phyloP scores from a whole-genome alignment of 192 early-diverging fungal species.

The Phycomyces nitens region DNA sequence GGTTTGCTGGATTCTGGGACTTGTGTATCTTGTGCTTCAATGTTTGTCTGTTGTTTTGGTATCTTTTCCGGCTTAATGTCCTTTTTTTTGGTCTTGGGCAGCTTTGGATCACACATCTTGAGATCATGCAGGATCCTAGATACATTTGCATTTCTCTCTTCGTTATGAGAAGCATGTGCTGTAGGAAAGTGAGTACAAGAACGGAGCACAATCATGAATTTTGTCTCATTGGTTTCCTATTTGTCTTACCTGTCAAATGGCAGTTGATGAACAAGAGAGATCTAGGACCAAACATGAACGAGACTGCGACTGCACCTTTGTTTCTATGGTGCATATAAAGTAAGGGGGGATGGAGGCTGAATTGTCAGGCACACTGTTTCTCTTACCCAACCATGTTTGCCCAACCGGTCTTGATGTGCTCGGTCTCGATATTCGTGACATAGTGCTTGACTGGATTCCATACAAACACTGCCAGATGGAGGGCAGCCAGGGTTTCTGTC shows the following conservation, averaged over 20 bases:
- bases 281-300: slow-evolving; percentile 42
- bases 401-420: slow-evolving; percentile 30
- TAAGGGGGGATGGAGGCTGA: too few species aligned
- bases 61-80: slow-evolving; percentile 14
- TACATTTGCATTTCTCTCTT: slow-evolving; percentile 36
- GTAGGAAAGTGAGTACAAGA: neutral
- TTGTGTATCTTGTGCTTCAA: too few species aligned
- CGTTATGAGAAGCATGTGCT: slow-evolving; percentile 43
- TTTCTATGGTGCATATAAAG: slow-evolving; percentile 27
- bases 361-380: neutral
- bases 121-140: slow-evolving; percentile 45
- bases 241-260: slow-evolving; percentile 43
- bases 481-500: slow-evolving; percentile 49
- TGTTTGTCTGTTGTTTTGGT: too few species aligned
- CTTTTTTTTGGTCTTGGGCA: slow-evolving; percentile 28
- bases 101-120: slow-evolving; percentile 37
- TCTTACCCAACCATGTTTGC: slow-evolving; percentile 33
- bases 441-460: slow-evolving; percentile 39
- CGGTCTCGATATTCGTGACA: slow-evolving; percentile 30
- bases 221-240: too few species aligned
- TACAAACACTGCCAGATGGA: slow-evolving; percentile 49
- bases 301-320: slow-evolving; percentile 51
- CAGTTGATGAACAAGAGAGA: slow-evolving; percentile 49
- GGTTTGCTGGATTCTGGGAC: too few species aligned
- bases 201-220: neutral